Evolutionary conservation across 2,329 filamentous ascomycete genomes (phyloP), one percentile per base, ranked within the genome.

Genomic region (Colletotrichum phormii): DNA sequence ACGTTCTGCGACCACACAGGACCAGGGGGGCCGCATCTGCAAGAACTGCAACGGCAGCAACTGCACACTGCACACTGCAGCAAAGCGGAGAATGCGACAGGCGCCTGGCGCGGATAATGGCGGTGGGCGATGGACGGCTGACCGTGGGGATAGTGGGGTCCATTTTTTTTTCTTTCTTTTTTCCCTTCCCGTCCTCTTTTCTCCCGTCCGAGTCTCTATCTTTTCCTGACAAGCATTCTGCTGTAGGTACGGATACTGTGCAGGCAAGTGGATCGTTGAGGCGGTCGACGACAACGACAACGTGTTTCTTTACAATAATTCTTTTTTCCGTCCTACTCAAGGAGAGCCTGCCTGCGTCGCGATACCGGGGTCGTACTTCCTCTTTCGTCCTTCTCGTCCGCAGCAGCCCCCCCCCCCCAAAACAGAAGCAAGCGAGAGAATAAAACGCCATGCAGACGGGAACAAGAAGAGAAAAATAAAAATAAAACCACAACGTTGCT

Each of bases 71-170:
- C 51, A 54, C 51, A 26, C 46, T 63, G 61, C 61, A 64, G 29
- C 46, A 37, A 64, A 64, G 61, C 61, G 61, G 61, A 54, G 49
- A 33, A 33, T 26, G 42, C 15, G 24, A 62, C 42, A 49, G 42
- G 59, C 59, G 59, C 59, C 37, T 33, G 37, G 42, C 59, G 59
- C 59, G 61, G 46, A 64, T 63, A 63, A 37, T 49, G 46, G 46
- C 61, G 31, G 61, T 54, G 60, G 42, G 26, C n/a, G 49, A 53
- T 54, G 51, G 22, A 54, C 51, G 51, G 51, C 24, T 24, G 22
- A 33, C n/a, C 22, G 31, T n/a, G 15, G 35, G 33, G 7, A 60
- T n/a, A 26, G 58, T 42, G 57, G 59, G 15, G 26, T 24, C 9
- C 15, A 22, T 5, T 54, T 54, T 54, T 11, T 29, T 29, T 29